Percentiles rank a stretch among this genome's conserved stretches.
phyloP scores from a whole-genome alignment of 805 yeast species.

The Saccharomycopsis vini region DNA sequence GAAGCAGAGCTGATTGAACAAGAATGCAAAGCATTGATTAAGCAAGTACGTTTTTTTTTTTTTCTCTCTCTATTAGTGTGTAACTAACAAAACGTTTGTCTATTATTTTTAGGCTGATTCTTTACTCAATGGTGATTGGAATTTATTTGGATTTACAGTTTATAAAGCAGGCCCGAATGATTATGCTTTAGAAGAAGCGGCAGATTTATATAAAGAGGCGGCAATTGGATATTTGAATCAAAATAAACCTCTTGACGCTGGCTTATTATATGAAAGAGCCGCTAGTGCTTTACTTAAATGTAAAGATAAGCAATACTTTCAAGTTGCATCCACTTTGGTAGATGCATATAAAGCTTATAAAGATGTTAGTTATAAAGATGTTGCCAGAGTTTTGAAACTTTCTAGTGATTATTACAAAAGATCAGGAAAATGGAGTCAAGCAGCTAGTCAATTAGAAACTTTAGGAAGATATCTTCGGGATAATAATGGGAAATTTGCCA shows the following conservation, averaged over 20 bases:
- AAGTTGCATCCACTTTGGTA: slow-evolving; percentile 80
- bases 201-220: slow-evolving; percentile 83
- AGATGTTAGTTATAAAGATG: slow-evolving; percentile 61
- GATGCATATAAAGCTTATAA: slow-evolving; percentile 88
- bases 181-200: slow-evolving; percentile 98
- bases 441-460: no score
- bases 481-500: no score
- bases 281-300: slow-evolving; percentile 71
- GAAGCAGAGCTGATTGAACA: no score
- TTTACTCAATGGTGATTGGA: no score
- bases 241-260: slow-evolving; percentile 68
- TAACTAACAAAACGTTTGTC: no score
- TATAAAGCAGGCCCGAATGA: no score
- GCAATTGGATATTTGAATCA: slow-evolving; percentile 81
- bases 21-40: no score
- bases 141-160: no score
- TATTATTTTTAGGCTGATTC: no score
- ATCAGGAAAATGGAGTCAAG: slow-evolving; percentile 92
- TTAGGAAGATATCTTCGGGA: no score
- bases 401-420: slow-evolving; percentile 80
- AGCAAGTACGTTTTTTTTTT: no score
- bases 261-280: slow-evolving; percentile 76
- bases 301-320: slow-evolving; percentile 74
- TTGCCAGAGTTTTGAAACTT: slow-evolving; percentile 63
- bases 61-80: no score